Conservation (phyloP, 2,329 filamentous ascomycete genomes). For the Biscogniauxia sp. region DNA sequence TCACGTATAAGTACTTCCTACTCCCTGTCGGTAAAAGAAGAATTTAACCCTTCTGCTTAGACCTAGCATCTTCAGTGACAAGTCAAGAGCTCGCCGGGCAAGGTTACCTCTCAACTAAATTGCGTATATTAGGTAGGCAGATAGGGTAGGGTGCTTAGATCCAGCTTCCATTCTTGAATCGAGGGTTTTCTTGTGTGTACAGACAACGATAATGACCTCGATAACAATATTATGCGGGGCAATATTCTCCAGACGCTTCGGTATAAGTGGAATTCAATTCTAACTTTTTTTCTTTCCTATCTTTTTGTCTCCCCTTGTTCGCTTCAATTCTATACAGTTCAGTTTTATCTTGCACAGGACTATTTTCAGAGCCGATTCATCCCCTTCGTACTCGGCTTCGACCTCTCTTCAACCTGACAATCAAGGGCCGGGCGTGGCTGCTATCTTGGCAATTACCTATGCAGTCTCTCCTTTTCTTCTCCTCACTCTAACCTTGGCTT, state of each 20-base stretch:
- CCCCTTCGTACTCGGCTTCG: neutral
- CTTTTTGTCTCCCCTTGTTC: neutral
- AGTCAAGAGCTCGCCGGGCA: too few species aligned
- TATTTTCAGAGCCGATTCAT: too few species aligned
- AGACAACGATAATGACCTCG: too few species aligned
- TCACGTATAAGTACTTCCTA: neutral
- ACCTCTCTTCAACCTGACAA: neutral
- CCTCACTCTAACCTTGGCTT: slow-evolving; percentile 18
- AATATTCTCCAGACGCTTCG: neutral
- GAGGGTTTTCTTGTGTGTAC: too few species aligned
- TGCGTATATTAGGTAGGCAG: too few species aligned
- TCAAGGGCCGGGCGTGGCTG: neutral
- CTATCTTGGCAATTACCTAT: neutral
- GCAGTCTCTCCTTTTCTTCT: slow-evolving; percentile 5
- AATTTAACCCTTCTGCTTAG: neutral
- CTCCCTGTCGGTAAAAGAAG: neutral
- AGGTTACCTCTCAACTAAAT: too few species aligned
- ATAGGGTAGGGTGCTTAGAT: too few species aligned
- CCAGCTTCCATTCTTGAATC: too few species aligned
- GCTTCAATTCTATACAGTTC: neutral
- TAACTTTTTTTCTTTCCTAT: neutral
- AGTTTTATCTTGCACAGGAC: too few species aligned
- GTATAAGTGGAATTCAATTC: neutral
- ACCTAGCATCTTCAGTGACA: neutral
- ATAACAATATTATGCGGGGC: neutral